Conservation (phyloP, 1,284 basidiomycete genomes). For the Wallemia mellicola region DNA sequence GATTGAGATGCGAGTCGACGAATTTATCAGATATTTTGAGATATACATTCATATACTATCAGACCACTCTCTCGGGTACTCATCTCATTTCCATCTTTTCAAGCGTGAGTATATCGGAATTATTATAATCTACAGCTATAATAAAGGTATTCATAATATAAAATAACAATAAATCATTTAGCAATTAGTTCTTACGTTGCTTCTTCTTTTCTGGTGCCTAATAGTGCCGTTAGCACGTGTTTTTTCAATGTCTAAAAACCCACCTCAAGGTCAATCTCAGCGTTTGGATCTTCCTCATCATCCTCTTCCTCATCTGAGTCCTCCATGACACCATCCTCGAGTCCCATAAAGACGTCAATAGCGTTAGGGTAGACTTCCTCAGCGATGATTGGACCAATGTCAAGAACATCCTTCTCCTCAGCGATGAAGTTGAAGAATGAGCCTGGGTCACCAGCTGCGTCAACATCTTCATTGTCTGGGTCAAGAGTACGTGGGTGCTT, state of each 20-base stretch:
- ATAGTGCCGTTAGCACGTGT: not conserved
- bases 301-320: conserved; percentile 7
- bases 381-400: conserved; percentile 38
- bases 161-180: no score
- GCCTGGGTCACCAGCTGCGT: conserved; percentile 30
- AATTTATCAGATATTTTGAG: no score
- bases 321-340: conserved; percentile 14
- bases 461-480: conserved; percentile 22
- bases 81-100: not conserved
- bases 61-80: not conserved
- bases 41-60: no score
- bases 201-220: not conserved
- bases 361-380: conserved; percentile 46
- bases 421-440: conserved; percentile 74
- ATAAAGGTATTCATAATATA: not conserved
- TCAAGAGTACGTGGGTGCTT: conserved; percentile 31
- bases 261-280: conserved; percentile 15
- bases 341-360: conserved; percentile 42
- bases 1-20: no score
- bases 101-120: no score
- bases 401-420: conserved; percentile 27
- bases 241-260: not conserved
- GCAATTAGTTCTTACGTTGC: conserved; percentile 1
- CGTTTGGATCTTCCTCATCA: conserved; percentile 12
- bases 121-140: not conserved